Evolutionary conservation across 1,284 basidiomycete genomes (phyloP), one percentile per base, ranked within the genome.

Genomic region (Singerocomus rubriflavus): DNA sequence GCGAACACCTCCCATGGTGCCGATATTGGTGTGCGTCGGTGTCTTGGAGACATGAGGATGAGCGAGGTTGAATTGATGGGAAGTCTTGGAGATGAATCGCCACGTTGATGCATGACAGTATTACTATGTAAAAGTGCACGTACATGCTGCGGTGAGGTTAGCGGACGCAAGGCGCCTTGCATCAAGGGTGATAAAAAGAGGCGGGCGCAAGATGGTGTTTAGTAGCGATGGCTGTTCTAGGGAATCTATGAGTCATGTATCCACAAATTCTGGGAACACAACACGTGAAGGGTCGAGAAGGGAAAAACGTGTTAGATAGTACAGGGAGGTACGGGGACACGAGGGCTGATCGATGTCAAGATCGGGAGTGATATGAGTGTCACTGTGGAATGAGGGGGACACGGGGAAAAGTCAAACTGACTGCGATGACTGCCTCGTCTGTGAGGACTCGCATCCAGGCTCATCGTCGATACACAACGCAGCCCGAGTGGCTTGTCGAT

Each of bases 331-430:
- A 37, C 8, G 27, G 45, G 52, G 36, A 8, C 27, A 43, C 7
- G 35, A 31, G 46, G 33, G 47, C 21, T n/a, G 27, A 45, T 57
- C 44, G 56, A 51, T 58, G 48, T 34, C 46, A 32, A 37, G 52
- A 58, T 61, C 41, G 43, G 53, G 39, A 33, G 38, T 31, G 60
- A 56, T 60, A 48, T 46, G 56, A 56, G 47, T 14, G 25, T 6
- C 26, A 29, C 16, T 6, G 34, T 25, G 32, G 14, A 53, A 59
- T 13, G 59, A 46, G 53, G 59, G 44, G 29, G 29, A 35, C 58
- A 52, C 56, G 44, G 46, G 52, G 25, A 27, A 27, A 27, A 21
- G 21, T 2, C 21, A 21, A 21, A 2, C 21, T 21, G 21, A 21
- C 21, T 21, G 21, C 21, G 2, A 2, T 21, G 21, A 21, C 21